Evolutionary conservation across 2,329 filamentous ascomycete species (phyloP).

Genomic region (Zymoseptoria ardabiliae): DNA sequence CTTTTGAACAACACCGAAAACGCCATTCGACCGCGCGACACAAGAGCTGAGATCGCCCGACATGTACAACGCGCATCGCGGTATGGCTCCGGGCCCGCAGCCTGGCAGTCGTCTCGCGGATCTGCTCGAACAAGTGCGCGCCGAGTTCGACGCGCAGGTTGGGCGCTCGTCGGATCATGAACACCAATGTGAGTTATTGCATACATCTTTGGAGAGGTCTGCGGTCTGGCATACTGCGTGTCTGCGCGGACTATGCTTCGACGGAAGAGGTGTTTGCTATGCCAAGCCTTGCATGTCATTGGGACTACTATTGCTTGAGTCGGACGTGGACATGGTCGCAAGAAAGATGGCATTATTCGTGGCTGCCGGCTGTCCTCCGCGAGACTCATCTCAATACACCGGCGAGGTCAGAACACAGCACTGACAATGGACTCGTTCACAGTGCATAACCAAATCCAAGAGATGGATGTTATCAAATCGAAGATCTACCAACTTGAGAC

Average conservation of each 20-base stretch:
- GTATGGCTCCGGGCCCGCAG: conserved; percentile 59
- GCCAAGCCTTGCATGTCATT: not conserved
- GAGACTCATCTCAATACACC: not conserved
- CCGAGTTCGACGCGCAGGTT: conserved; percentile 72
- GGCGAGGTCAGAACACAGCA: not conserved
- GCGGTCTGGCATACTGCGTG: not conserved
- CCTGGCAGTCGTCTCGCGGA: conserved; percentile 74
- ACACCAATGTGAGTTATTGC: conserved; percentile 70
- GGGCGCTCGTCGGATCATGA: conserved; percentile 81
- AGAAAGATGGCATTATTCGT: not conserved
- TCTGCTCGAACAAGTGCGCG: conserved; percentile 81
- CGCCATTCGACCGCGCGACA: not conserved
- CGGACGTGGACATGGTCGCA: not conserved
- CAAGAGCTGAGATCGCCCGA: conserved; percentile 7
- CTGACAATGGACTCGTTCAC: conserved; percentile 9
- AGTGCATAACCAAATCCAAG: conserved; percentile 87
- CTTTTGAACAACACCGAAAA: not conserved
- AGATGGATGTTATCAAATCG: conserved; percentile 88
- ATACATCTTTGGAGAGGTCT: not conserved
- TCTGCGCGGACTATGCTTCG: not conserved
- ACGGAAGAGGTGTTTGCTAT: not conserved
- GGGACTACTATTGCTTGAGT: no score
- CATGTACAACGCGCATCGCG: conserved; percentile 86
- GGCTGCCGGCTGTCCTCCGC: not conserved
- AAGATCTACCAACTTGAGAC: conserved; percentile 94